A percentile compares a stretch with the other conserved stretches of the same genome.
These are phyloP conservation scores for Paecilomyces fulvus DNA, from an alignment of 2,329 filamentous ascomycete species.

Conservation along the genomic window DNA sequence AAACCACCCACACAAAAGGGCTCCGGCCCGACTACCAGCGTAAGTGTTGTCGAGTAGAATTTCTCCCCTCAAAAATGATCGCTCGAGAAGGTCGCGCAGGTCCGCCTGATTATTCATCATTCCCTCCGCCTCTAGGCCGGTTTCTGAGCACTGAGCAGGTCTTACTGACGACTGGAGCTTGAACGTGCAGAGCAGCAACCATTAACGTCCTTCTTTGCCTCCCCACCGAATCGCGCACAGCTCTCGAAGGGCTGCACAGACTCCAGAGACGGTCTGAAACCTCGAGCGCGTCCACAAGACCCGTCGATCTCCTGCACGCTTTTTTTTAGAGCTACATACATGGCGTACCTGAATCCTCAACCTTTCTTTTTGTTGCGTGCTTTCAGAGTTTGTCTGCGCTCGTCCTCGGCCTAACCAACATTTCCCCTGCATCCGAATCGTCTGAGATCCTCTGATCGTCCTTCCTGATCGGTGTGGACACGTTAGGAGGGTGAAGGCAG, in stretches of 20 bases:
- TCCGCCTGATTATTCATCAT: neutral
- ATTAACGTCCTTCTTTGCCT: neutral
- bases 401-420: neutral
- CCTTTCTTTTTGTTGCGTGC: slow-evolving; percentile 2
- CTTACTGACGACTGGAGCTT: neutral
- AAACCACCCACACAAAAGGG: neutral
- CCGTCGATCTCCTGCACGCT: neutral
- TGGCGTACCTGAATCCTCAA: slow-evolving; percentile 2
- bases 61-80: neutral
- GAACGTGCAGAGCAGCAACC: neutral
- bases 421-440: neutral
- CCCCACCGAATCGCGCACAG: neutral
- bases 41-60: neutral
- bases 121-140: neutral
- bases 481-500: neutral
- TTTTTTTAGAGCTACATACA: neutral
- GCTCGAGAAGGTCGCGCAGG: neutral
- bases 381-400: slow-evolving; percentile 1
- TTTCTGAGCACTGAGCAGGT: neutral
- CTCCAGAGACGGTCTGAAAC: neutral
- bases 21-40: neutral
- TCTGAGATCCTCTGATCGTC: neutral
- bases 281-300: neutral
- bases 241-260: neutral
- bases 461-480: neutral